Evolutionary conservation across 23 red algal species (phyloP).

Genomic region (Gracilaria gracilis): DNA sequence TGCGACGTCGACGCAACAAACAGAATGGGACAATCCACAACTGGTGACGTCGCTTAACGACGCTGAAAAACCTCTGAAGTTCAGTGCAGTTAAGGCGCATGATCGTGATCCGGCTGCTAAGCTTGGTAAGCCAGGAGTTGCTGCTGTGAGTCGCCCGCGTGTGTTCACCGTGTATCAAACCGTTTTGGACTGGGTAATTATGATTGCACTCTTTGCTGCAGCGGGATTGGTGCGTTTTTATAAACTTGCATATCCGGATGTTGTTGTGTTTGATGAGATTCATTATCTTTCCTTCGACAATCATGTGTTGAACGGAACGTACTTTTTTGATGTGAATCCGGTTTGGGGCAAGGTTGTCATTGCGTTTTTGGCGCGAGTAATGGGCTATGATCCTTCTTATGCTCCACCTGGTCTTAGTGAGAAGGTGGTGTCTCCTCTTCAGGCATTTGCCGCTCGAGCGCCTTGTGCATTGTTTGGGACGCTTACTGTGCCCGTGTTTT

Average conservation of each 20-base stretch:
- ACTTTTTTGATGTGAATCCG: conserved; percentile 98
- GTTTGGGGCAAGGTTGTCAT: conserved; percentile 91
- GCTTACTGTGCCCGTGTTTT: conserved; percentile 73
- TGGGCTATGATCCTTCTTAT: conserved; percentile 68
- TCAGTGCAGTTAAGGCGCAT: neutral
- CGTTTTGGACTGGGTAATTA: conserved; percentile 12
- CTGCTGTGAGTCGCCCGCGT: neutral
- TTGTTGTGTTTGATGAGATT: conserved; percentile 93
- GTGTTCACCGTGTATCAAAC: conserved; percentile 21
- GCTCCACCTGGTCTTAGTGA: conserved; percentile 30
- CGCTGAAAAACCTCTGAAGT: neutral
- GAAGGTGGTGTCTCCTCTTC: conserved; percentile 17
- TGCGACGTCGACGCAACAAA: neutral
- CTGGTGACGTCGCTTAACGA: neutral
- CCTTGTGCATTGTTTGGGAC: conserved; percentile 81
- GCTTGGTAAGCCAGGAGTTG: neutral
- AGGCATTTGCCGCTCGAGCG: conserved; percentile 70
- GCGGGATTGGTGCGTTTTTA: conserved; percentile 53
- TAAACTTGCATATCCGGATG: conserved; percentile 22
- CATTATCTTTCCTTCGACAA: conserved; percentile 89
- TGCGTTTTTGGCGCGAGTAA: conserved; percentile 53
- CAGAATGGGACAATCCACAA: neutral
- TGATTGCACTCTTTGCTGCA: conserved; percentile 18
- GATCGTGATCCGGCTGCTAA: neutral
- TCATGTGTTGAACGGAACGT: conserved; percentile 64